Base-by-base conservation (phyloP, 345 rosid genomes). In the Hirschfeldia incana region DNA sequence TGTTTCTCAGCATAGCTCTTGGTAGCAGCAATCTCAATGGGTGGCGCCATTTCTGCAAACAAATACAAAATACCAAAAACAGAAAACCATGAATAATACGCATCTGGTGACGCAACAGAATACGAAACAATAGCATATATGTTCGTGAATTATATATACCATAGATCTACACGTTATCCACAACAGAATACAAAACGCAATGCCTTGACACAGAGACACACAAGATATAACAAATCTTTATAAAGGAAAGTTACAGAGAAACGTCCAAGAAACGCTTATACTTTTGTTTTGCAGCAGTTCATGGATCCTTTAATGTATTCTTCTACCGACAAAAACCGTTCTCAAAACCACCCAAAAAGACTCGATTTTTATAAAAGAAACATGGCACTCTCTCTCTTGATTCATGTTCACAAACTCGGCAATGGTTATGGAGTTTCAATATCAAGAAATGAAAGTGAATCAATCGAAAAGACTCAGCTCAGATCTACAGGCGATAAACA, bases 21-120 rank as follows among this genome's bases (percentile, higher is more conserved):
- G 78, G 26, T 28, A 66, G 85, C 26, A 64, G 86, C 29, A 60
- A 86, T 63, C 81, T 89, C 97, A 76, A 84, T 83, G 5, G 97
- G 89, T 67, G 91, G 92, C 69, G 86, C 84, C 97, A 94, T 94
- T 21, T 34, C 93, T 88, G 83, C 82, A 78, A 77, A 57, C 63
- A 67, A 51, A 34, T 5, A 34, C 42, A 36, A 2, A 7, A 59
- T 6, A 51, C 8, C 21, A 37, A 49, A 49, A 79, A 79, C 71
- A 68, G 34, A 11, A 17, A 51, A 44, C 44, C 69, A 67, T 15
- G 26, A 67, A 71, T 13, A 66, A 66, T 44, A 55, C 34, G 72
- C 42, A 60, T 51, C 55, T 75, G 53, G 6, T 13, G 17, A 8
- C 55, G 58, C 65, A 46, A 77, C 17, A 29, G 13, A 17, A 29